Conservation (phyloP, 2,329 filamentous ascomycete genomes). For the Colletotrichum lupini region DNA sequence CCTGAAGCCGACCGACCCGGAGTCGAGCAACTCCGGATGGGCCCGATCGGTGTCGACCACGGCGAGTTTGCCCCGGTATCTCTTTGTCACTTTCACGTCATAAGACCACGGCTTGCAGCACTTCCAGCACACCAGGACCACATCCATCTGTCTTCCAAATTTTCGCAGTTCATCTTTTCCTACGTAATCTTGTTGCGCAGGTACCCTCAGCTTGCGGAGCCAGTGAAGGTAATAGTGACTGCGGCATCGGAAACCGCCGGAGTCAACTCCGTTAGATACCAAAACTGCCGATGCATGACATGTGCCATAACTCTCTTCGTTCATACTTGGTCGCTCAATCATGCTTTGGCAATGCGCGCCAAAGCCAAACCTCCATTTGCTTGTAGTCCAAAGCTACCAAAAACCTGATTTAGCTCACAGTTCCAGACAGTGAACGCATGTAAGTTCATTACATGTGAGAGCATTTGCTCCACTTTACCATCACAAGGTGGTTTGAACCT, state of each 20-base stretch:
- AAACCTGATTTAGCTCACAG: background rate
- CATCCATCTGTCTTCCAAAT: background rate
- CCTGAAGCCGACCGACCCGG: background rate
- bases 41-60: background rate
- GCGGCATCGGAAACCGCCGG: too few relatives aligned
- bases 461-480: conserved; percentile 3
- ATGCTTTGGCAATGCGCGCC: too few relatives aligned
- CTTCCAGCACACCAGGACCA: background rate
- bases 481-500: too few relatives aligned
- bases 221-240: too few relatives aligned
- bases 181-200: too few relatives aligned
- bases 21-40: background rate
- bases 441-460: background rate
- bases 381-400: background rate
- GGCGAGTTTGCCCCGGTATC: background rate
- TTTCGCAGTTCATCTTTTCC: too few relatives aligned
- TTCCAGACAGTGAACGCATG: background rate
- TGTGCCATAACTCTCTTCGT: background rate
- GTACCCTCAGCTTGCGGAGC: too few relatives aligned
- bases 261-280: background rate
- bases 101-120: background rate
- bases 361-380: background rate
- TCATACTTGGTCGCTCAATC: background rate
- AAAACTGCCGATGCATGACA: too few relatives aligned
- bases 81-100: conserved; percentile 4